These are phyloP conservation scores for Orbilia ellipsospora DNA, from an alignment of 2,329 filamentous ascomycete genomes.

Conservation along the genomic window DNA sequence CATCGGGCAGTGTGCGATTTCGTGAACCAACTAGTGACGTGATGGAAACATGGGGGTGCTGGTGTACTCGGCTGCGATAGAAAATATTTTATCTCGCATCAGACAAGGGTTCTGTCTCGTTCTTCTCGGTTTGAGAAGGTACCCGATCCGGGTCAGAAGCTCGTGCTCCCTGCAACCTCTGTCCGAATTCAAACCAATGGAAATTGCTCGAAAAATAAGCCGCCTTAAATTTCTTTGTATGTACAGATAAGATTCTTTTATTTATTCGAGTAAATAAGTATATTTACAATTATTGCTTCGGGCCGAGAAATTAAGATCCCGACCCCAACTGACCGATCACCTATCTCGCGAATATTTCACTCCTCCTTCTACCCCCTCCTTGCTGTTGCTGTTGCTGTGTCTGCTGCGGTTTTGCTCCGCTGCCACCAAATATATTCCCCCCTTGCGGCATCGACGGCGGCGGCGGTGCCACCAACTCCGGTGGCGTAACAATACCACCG, in stretches of 20 bases:
- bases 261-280: not conserved
- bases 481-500: too few species aligned
- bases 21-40: conserved; percentile 15
- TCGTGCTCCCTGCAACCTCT: too few species aligned
- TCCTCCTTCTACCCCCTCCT: not conserved
- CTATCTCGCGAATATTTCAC: not conserved
- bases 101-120: not conserved
- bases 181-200: too few species aligned
- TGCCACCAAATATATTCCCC: conserved; percentile 3
- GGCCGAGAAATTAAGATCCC: not conserved
- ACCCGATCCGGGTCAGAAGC: too few species aligned
- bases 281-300: conserved; percentile 16
- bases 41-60: conserved; percentile 7
- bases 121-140: too few species aligned
- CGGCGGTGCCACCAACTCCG: not conserved
- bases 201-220: too few species aligned
- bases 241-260: not conserved
- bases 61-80: too few species aligned
- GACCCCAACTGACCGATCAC: too few species aligned
- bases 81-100: not conserved
- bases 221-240: too few species aligned
- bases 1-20: conserved; percentile 47
- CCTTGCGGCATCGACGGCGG: not conserved
- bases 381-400: too few species aligned
- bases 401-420: too few species aligned